A percentile compares a stretch with the other conserved stretches of the same genome.
phyloP scores from a whole-genome alignment of 805 yeast genomes.

The Candida hispaniensis region DNA sequence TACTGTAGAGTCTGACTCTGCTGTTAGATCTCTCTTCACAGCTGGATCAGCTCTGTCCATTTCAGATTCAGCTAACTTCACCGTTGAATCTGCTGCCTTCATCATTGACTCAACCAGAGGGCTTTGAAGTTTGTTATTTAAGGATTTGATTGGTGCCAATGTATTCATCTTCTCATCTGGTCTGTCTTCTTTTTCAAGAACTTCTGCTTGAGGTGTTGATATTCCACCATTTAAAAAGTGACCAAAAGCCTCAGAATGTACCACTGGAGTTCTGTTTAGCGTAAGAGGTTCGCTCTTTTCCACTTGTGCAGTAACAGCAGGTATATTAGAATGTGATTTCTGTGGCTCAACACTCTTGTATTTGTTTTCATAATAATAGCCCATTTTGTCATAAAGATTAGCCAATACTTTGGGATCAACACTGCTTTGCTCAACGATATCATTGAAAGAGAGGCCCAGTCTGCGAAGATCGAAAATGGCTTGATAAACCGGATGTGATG shows the following conservation, averaged over 20 bases:
- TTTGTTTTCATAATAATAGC: constrained; percentile 1
- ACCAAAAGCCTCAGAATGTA: constrained; percentile 6
- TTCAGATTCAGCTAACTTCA: too few relatives aligned
- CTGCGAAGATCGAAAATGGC: constrained; percentile 7
- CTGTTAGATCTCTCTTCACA: too few relatives aligned
- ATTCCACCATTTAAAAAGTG: not conserved
- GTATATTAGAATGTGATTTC: not conserved
- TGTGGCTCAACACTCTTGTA: not conserved
- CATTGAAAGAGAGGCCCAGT: constrained; percentile 11
- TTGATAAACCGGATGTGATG: constrained; percentile 9
- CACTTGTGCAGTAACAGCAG: not conserved
- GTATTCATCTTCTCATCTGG: too few relatives aligned
- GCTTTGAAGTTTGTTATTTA: too few relatives aligned
- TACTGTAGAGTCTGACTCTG: too few relatives aligned
- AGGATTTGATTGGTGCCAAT: too few relatives aligned
- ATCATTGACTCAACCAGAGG: too few relatives aligned
- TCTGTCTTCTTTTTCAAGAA: too few relatives aligned
- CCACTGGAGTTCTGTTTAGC: not conserved
- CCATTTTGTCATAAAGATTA: constrained; percentile 2
- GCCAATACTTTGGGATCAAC: constrained; percentile 3
- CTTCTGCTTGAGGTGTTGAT: not conserved
- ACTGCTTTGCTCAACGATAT: constrained; percentile 10
- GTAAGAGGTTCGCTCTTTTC: not conserved
- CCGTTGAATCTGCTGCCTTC: too few relatives aligned
- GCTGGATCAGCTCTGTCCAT: too few relatives aligned